Conservation (phyloP, 2,329 filamentous ascomycete genomes). For the Venturia asperata region DNA sequence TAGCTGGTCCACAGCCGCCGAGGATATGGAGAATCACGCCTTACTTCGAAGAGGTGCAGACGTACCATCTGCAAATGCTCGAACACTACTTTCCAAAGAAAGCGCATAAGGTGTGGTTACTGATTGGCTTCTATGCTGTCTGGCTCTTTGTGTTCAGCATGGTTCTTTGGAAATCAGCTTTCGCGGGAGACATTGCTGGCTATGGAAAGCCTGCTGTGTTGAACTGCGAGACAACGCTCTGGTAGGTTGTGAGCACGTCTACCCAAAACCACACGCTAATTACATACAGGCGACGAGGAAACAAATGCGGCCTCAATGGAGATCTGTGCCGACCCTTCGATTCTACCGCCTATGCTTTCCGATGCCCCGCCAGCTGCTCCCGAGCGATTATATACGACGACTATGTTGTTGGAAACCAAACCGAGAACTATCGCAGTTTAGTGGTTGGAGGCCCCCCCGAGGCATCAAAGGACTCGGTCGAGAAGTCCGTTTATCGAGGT, state of each 20-base stretch:
- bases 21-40: conserved; percentile 43
- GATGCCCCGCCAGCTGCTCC: conserved; percentile 66
- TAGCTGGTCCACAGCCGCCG: conserved; percentile 43
- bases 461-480: conserved; percentile 28
- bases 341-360: conserved; percentile 58
- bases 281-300: conserved; percentile 45
- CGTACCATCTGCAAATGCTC: conserved; percentile 56
- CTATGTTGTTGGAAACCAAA: conserved; percentile 64
- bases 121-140: conserved; percentile 53
- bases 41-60: conserved; percentile 59
- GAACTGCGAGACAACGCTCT: conserved; percentile 62
- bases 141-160: conserved; percentile 66
- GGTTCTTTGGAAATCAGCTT: conserved; percentile 58
- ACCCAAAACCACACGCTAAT: conserved; percentile 23
- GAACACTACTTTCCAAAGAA: conserved; percentile 55
- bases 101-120: conserved; percentile 52
- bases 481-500: conserved; percentile 64
- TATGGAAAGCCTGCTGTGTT: conserved; percentile 61
- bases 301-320: conserved; percentile 67
- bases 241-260: conserved; percentile 41
- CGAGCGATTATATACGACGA: conserved; percentile 61
- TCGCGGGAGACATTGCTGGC: conserved; percentile 54
- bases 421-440: conserved; percentile 48
- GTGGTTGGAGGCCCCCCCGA: conserved; percentile 48
- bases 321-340: conserved; percentile 67